Evolutionary conservation across 257 asterid species (phyloP).

Genomic region (Scutellaria barbata): DNA sequence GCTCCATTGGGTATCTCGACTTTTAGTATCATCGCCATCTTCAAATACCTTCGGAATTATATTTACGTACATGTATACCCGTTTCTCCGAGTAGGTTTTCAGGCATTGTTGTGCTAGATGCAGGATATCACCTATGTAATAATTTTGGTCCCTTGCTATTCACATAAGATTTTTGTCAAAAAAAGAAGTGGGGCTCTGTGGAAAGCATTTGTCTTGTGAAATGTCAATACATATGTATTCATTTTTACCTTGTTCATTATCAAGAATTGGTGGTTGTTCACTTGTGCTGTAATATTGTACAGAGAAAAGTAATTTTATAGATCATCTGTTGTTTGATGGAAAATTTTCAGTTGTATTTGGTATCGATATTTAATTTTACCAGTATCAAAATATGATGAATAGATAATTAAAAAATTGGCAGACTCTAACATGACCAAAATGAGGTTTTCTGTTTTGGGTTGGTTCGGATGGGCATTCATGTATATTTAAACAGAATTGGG

Average conservation of each 20-base stretch:
- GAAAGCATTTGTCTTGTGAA: slow-evolving; percentile 34
- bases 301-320: slow-evolving; percentile 20
- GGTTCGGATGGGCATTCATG: no score
- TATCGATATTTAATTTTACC: no score
- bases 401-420: no score
- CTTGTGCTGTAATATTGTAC: slow-evolving; percentile 42
- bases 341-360: no score
- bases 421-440: no score
- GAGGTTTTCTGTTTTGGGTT: no score
- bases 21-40: not conserved
- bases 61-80: no score
- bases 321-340: not conserved
- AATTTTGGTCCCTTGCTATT: slow-evolving; percentile 22
- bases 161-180: not conserved
- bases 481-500: no score
- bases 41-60: not conserved
- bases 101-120: slow-evolving; percentile 6
- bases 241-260: slow-evolving; percentile 16
- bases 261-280: slow-evolving; percentile 13
- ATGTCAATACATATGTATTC: slow-evolving; percentile 33
- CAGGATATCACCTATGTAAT: slow-evolving; percentile 7
- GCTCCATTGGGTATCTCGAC: not conserved
- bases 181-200: slow-evolving; percentile 16
- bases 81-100: no score
- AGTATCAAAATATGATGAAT: no score